Base-by-base conservation (phyloP, 495 filamentous ascomycete species). In the Penicillium odoratum region DNA sequence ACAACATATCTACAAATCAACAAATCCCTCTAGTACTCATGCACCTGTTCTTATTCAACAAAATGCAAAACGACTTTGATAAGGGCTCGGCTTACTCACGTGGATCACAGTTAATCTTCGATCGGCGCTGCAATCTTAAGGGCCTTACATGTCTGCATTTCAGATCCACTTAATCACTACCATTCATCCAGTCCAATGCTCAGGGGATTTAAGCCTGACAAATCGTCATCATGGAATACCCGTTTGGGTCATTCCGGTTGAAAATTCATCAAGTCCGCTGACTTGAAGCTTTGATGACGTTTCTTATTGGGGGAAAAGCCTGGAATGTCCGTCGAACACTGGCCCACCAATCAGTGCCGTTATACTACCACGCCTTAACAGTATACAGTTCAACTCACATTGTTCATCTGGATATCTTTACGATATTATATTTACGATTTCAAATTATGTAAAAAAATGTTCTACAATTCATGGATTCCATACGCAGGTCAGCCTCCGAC, bases 61-160 rank as follows among this genome's bases (percentile, higher is more conserved):
- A 21, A 21, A 21, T 21, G 21, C 21, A 21, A 63, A 58, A 54
- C 56, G 62, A 50, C 21, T 30, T 47, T 51, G 61, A 67, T 67
- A 62, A 65, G 65, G 65, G 65, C 59, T 67, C 48, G 40, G 25
- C n/a, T 2, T 25, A 29, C 65, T 67, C 65, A 67, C 65, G 65
- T 67, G 65, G 46, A 49, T 47, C 33, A 11, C 33, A 36, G 28
- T 36, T 30, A 44, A 53, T 46, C 56, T 42, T 36, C 25, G 40
- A 55, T 59, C 56, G 48, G 18, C 48, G 46, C 54, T 49, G 42
- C 46, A 46, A 29, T 40, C 47, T 16, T 26, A 21, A 21, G 36
- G 30, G 25, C 38, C 26, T 34, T 25, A 21, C 30, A 13, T 49
- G 55, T 38, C 46, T 31, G 28, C 47, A 31, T 36, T 44, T 53